Base-by-base conservation (phyloP, 352 stramenopile species). In the Phytophthora aleatoria region DNA sequence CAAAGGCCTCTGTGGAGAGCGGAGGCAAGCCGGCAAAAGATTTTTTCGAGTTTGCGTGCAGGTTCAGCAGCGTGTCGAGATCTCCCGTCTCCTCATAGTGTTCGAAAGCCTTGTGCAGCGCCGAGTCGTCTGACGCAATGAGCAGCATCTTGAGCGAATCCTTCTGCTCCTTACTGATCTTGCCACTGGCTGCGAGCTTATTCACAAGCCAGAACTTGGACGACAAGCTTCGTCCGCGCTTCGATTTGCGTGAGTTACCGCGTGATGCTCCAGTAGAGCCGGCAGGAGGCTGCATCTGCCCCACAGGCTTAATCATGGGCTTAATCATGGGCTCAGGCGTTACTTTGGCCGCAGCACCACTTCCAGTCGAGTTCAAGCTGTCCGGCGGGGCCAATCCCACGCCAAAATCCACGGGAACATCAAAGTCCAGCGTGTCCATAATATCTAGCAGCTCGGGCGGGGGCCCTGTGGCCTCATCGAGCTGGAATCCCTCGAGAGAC, bases 131-230 rank as follows among this genome's bases (percentile, higher is more conserved):
- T 3, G 81, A 92, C 31, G 80, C 73, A 52, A 94, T 81, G n/a
- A 94, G 74, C 53, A 94, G 65, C 71, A 86, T 81, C 72, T 92
- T 94, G 16, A 94, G 73, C 54, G 81, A 87, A 50, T 90, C 80
- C 62, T 92, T 92, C 67, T 94, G 85, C 62, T 94, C 83, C 44
- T 85, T 79, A 36, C 79, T 90, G 73, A 94, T 94, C 71, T 89
- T 90, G 35, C 85, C 85, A 59, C 78, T 91, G 36, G 81, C 73
- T 10, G 85, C 85, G 43, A 94, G 77, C 43, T 90, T 92, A 76
- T 94, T 92, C 33, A 94, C 79, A 36, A 92, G 85, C 85, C 81
- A 92, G 45, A 91, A 94, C 69, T 94, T 94, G 69, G 83, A 92
- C 62, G 85, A 94, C 10, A 94, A 69, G 35, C 83, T 92, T 24